These are phyloP conservation scores for Blastobotrys elegans DNA, from an alignment of 1,139 yeast genomes.

Conservation along the genomic window DNA sequence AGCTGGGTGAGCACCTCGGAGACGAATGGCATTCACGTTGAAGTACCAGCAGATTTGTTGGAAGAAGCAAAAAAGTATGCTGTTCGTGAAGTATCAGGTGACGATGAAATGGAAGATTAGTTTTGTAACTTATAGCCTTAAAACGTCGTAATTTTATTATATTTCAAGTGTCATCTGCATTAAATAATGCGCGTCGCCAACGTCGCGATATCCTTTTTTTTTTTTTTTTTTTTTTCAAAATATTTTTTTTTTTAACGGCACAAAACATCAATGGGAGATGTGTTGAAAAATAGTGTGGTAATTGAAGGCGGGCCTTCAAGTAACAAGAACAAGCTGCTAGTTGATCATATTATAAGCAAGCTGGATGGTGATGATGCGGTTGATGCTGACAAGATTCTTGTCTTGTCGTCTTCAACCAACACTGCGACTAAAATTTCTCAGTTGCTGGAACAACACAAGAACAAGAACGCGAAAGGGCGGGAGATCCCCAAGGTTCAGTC, in stretches of 20 bases:
- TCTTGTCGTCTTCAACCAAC: not conserved
- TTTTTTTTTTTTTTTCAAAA: too few relatives aligned
- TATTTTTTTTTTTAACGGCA: too few relatives aligned
- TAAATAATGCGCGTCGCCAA: too few relatives aligned
- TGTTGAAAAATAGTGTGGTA: not conserved
- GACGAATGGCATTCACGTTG: conserved; percentile 76
- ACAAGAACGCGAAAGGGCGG: too few relatives aligned
- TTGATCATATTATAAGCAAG: not conserved
- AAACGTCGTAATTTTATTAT: not conserved
- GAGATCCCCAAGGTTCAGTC: not conserved
- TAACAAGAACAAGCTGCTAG: not conserved
- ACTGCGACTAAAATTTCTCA: not conserved
- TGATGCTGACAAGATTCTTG: not conserved
- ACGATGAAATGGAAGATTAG: conserved; percentile 44
- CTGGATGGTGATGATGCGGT: not conserved
- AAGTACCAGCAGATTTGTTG: conserved; percentile 70
- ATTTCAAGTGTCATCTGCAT: too few relatives aligned
- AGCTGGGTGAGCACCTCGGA: conserved; percentile 78
- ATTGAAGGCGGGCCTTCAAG: not conserved
- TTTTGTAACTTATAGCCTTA: not conserved
- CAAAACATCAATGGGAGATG: conserved; percentile 42
- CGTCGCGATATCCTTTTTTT: too few relatives aligned
- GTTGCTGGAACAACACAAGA: too few relatives aligned
- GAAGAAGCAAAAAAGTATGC: conserved; percentile 82
- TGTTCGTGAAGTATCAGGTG: conserved; percentile 72